Conservation (phyloP, 2,329 filamentous ascomycete species). For the Microcyclospora pomicola region DNA sequence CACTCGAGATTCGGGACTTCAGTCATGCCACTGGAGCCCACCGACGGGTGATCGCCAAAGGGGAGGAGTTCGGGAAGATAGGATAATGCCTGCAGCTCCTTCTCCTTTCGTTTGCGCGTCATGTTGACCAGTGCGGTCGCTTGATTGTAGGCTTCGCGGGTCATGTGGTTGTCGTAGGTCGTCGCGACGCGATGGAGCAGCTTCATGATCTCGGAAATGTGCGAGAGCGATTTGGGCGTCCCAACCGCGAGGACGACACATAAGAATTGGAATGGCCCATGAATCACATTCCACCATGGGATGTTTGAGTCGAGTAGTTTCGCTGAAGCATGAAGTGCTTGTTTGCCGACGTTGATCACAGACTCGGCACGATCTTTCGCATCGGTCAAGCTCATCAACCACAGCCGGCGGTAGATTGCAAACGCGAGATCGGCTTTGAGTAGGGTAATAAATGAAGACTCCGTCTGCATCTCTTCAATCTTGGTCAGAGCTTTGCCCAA, state of each 20-base stretch:
- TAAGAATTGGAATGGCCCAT: constrained; percentile 30
- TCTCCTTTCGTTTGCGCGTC: constrained; percentile 20
- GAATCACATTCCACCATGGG: constrained; percentile 33
- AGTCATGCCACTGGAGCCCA: constrained; percentile 14
- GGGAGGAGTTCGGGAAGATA: constrained; percentile 14
- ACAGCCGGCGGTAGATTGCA: constrained; percentile 33
- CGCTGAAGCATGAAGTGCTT: constrained; percentile 23
- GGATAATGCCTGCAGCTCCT: constrained; percentile 19
- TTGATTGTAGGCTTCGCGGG: constrained; percentile 25
- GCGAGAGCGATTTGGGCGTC: constrained; percentile 23
- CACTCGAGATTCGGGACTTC: constrained; percentile 20
- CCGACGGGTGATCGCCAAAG: constrained; percentile 18
- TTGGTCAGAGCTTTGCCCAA: constrained; percentile 18
- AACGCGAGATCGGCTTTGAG: constrained; percentile 40
- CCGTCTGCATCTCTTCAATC: constrained; percentile 19
- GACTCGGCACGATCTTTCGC: constrained; percentile 25
- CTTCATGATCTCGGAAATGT: constrained; percentile 25
- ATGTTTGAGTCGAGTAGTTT: constrained; percentile 21
- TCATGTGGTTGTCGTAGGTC: constrained; percentile 24
- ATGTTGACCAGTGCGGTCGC: constrained; percentile 19
- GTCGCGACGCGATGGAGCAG: constrained; percentile 26
- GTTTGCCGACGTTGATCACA: constrained; percentile 23
- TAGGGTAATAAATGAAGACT: constrained; percentile 28
- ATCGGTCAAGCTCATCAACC: constrained; percentile 25
- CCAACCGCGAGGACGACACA: constrained; percentile 30